A percentile compares a stretch with the other conserved stretches of the same genome.
These are phyloP conservation scores for Fusarium sp. DNA, from an alignment of 2,329 filamentous ascomycete species.

Conservation along the genomic window DNA sequence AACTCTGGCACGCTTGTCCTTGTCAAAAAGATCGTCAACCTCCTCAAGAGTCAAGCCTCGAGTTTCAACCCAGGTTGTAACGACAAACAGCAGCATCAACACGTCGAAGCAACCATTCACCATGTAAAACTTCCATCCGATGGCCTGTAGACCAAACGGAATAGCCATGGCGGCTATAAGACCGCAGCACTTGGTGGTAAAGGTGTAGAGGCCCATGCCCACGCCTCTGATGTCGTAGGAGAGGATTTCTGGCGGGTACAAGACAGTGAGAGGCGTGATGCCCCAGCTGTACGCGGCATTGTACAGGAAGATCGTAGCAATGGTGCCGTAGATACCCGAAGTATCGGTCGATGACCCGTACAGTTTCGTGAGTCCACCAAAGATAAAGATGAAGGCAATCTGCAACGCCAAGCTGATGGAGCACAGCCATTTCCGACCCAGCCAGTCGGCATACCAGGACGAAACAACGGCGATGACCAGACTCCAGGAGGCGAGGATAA, in stretches of 20 bases:
- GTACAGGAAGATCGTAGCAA: constrained; percentile 68
- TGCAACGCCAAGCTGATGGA: constrained; percentile 10
- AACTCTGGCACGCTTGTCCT: constrained; percentile 3
- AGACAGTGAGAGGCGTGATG: constrained; percentile 41
- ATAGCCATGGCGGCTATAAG: constrained; percentile 30
- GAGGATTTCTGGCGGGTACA: constrained; percentile 66
- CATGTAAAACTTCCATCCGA: constrained; percentile 46
- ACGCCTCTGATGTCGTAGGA: constrained; percentile 65
- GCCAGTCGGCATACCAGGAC: constrained; percentile 24
- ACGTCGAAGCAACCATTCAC: constrained; percentile 41
- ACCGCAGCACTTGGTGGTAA: constrained; percentile 35
- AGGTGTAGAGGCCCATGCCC: constrained; percentile 33
- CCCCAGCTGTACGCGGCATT: constrained; percentile 63
- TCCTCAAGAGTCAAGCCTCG: constrained; percentile 42
- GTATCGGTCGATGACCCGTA: constrained; percentile 51
- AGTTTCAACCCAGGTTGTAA: constrained; percentile 40
- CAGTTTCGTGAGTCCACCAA: constrained; percentile 20
- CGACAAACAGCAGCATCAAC: constrained; percentile 6
- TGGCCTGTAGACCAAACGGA: constrained; percentile 36
- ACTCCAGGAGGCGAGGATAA: constrained; percentile 41
- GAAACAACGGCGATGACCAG: constrained; percentile 33
- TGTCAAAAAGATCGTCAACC: constrained; percentile 45
- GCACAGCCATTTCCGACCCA: constrained; percentile 30
- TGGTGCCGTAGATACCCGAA: constrained; percentile 47
- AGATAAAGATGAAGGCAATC: constrained; percentile 16